phyloP scores from a whole-genome alignment of 2,329 filamentous ascomycete species.

The Fonsecaea monophora region DNA sequence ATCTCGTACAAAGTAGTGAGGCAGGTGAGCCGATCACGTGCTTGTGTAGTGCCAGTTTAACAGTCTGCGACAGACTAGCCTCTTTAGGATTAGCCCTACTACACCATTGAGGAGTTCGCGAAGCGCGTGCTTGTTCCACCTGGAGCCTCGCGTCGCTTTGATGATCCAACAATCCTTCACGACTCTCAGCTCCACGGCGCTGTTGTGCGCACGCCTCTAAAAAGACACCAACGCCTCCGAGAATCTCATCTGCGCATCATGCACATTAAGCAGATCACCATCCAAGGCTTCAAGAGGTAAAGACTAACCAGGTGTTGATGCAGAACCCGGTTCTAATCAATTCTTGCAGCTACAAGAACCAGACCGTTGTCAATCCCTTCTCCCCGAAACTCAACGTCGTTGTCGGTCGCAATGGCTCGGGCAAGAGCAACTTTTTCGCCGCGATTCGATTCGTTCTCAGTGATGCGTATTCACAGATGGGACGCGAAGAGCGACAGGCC shows the following conservation, averaged over 20 bases:
- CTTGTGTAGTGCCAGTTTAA: background rate
- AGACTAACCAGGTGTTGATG: constrained; percentile 27
- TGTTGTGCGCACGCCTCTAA: background rate
- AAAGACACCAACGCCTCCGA: background rate
- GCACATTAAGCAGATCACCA: constrained; percentile 99
- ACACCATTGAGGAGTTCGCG: background rate
- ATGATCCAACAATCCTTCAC: background rate
- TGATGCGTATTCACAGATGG: constrained; percentile 96
- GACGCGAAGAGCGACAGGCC: constrained; percentile 91
- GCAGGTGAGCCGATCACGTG: background rate
- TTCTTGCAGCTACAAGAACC: constrained; percentile 87
- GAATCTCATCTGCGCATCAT: constrained; percentile 58
- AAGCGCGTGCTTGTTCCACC: background rate
- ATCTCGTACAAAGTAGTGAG: background rate
- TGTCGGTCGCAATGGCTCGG: constrained; percentile 97
- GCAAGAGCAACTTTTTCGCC: constrained; percentile 99
- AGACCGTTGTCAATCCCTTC: constrained; percentile 98
- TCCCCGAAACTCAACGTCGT: constrained; percentile 98
- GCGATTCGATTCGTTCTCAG: constrained; percentile 98
- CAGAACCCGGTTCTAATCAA: constrained; percentile 8
- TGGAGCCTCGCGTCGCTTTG: background rate
- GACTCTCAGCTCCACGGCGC: background rate
- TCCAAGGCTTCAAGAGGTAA: constrained; percentile 99
- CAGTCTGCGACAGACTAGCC: background rate
- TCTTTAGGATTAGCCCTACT: background rate